Base-by-base conservation (phyloP, 495 filamentous ascomycete genomes). In the Clohesyomyces aquaticus region DNA sequence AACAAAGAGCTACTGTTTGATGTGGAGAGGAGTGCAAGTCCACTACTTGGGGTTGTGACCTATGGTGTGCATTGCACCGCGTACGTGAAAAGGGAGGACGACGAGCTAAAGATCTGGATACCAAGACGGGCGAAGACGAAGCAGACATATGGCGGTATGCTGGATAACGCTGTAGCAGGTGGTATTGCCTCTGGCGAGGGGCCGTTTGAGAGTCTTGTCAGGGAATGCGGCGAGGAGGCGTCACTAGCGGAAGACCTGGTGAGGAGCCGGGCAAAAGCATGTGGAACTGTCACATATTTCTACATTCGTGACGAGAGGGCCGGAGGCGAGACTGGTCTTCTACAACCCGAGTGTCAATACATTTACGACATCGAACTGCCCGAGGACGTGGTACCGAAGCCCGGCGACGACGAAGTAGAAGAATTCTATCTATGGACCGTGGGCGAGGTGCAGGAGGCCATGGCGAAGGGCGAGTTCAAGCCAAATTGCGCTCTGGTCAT, bases 151-250 rank as follows among this genome's bases (percentile, higher is more conserved):
- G 86, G 87, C 1, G 80, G 87, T 8, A 90, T 96, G 85, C 76
- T 98, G 50, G 94, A 99, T 73, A 99, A 99, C 71, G 89, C 90
- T 1, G 95, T 96, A 4, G 94, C 93, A 0, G 94, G 94, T 3
- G 94, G 94, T 0, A 87, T 98, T 70, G 84, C 87, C 66, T 88
- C 90, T 0, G 85, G 86, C 21, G 91, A 97, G 72, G 79, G 77
- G 16, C 84, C 86, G 1, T 86, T 90, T 54, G 90, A 92, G 66
- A 90, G 87, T 76, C 77, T 96, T 38, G 79, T 97, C 8, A 86
- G 95, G 53, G 94, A 99, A 74, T 84, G 87, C 0, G 85, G 84
- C 61, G 94, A 99, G 75, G 94, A 99, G 71, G 94, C 94, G 0
- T 88, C 84, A n/a, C 76, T 99, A 4, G 84, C 91, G 0, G 89